Conservation (phyloP, 2,329 filamentous ascomycete species). For the Penicillium occitanis region DNA sequence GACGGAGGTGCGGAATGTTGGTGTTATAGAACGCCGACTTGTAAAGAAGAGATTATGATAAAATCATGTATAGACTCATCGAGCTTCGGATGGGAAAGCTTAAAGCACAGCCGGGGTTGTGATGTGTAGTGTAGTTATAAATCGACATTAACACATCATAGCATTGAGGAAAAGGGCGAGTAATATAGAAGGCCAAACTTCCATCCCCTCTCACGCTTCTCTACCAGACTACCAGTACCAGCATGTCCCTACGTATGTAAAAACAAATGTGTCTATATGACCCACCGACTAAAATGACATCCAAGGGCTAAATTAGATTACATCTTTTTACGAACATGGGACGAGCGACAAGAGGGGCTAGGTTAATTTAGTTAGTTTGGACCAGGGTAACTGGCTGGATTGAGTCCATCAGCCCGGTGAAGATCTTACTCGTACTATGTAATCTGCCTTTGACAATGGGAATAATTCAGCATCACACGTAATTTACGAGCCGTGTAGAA, state of each 20-base stretch:
- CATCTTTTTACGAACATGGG: not conserved
- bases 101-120: not conserved
- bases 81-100: not conserved
- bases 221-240: not conserved
- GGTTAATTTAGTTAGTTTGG: not conserved
- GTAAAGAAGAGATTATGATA: not conserved
- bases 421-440: not conserved
- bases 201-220: not conserved
- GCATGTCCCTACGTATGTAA: not conserved
- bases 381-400: not conserved
- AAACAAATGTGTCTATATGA: conserved; percentile 9
- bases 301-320: not conserved
- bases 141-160: not conserved
- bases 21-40: not conserved
- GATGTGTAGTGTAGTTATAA: not conserved
- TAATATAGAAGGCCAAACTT: not conserved
- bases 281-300: conserved; percentile 9
- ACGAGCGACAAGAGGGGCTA: conserved; percentile 3
- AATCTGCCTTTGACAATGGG: not conserved
- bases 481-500: not conserved
- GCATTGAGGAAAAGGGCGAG: conserved; percentile 3
- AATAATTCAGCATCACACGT: not conserved
- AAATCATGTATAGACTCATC: not conserved
- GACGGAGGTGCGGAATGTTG: not conserved
- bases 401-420: not conserved